Evolutionary conservation across 129 eudicot genomes (phyloP), one percentile per base, ranked within the genome.

Genomic region (Escallonia rubra): DNA sequence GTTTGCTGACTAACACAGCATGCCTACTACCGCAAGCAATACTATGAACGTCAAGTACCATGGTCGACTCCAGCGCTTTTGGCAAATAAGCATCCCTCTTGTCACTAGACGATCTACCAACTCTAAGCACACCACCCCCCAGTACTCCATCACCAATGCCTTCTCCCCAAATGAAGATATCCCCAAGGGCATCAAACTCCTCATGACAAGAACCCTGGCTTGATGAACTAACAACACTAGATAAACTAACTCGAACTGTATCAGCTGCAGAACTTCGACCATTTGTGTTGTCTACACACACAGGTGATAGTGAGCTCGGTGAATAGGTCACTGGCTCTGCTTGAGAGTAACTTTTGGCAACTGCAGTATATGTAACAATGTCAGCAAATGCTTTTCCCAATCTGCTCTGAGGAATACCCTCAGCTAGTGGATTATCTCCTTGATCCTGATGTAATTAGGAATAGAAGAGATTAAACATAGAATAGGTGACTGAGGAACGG

Each of bases 191-290:
- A 59, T 89, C 92, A 66, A 86, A 81, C 64, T 93, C 99, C 57
- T 93, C 96, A 61, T 64, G 85, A 34, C 84, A 75, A 42, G 95
- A 89, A 65, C 90, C 96, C 44, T 89, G 99, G 53, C 99, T 93
- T 65, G 99, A 93, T 68, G 96, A 89, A 76, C 96, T 89, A 51
- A 93, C 80, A 43, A 89, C 92, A 89, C 99, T 93, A 52, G 99
- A 93, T 57, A 84, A 75, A 72, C 99, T 93, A 64, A 86, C 87
- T 50, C 99, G 75, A 57, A 80, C 52, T 57, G 83, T 76, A 51
- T 93, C 99, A 14, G 80, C 74, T 23, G 88, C 76, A 41, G 90
- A 82, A 47, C 79, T 75, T 61, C 88, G 86, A 59, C 79, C 77
- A 64, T 79, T 85, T 56, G 78, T 58, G 74, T 68, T 82, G 65